Evolutionary conservation across 441 rosid species (phyloP), one percentile per base, ranked within the genome.

Genomic region (Aleurites moluccanus): DNA sequence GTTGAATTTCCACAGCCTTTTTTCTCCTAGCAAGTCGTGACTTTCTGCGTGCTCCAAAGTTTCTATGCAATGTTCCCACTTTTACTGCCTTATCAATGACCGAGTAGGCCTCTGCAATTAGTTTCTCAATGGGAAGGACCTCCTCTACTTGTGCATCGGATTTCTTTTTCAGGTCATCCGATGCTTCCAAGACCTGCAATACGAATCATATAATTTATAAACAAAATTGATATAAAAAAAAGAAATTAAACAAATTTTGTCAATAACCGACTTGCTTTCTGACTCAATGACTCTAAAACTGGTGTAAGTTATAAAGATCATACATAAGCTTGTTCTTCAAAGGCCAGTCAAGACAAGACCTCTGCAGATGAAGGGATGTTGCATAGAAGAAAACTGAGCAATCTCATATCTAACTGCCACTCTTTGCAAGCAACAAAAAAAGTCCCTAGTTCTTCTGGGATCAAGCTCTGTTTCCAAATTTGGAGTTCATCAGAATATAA

Each of bases 11-110:
- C 25, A 94, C 89, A 11, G 90, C 88, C 82, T 85, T 92, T 84
- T 94, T 94, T 77, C 90, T 90, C 82, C 99, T 78, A 33, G 99
- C 99, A 25, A 94, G 92, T 33, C 93, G 83, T 7, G 99, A 92
- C 83, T 92, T 94, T 62, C 99, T 85, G 63, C 88, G 88, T 0
- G 94, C 94, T 49, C 92, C 99, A 0, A 96, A 91, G 84, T 92
- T 91, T 83, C 88, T 84, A 81, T 92, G 97, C 75, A 91, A 66
- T 0, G 97, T 78, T 73, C 91, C 88, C 42, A 82, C 94, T 80
- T 86, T 91, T 5, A 90, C 87, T 0, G 99, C 99, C 77, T 86
- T 94, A 83, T 94, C 99, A 1, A 92, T 92, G 16, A 81, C 91
- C 3, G 93, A 89, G 75, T 92, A 94, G 11, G 97, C 96, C 84